phyloP scores from a whole-genome alignment of 257 asterid species.

The Solanum gracilifrons region DNA sequence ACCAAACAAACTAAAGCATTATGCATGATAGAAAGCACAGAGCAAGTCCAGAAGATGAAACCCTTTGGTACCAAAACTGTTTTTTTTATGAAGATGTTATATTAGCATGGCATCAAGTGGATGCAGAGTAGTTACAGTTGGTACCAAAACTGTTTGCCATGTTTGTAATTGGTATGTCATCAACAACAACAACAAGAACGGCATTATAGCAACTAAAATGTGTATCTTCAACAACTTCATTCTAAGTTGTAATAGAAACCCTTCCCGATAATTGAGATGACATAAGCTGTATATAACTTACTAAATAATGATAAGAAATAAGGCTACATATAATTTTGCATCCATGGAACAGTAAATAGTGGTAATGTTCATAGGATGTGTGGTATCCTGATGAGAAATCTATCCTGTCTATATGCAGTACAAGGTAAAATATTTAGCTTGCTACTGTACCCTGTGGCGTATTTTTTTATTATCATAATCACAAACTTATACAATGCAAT shows the following conservation, averaged over 20 bases:
- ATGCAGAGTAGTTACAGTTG: not conserved
- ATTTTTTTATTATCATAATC: not conserved
- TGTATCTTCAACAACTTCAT: too few relatives aligned
- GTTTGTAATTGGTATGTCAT: too few relatives aligned
- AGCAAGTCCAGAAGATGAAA: not conserved
- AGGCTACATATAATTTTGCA: not conserved
- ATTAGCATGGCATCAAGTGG: not conserved
- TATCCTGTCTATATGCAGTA: not conserved
- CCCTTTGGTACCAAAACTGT: not conserved
- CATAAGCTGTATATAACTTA: too few relatives aligned
- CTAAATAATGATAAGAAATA: too few relatives aligned
- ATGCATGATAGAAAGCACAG: not conserved
- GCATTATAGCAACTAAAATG: too few relatives aligned
- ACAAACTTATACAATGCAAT: not conserved
- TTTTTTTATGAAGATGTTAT: not conserved
- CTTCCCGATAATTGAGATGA: too few relatives aligned
- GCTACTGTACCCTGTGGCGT: not conserved
- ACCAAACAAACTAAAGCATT: not conserved
- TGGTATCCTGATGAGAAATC: not conserved
- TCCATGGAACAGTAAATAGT: not conserved
- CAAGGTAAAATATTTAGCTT: not conserved
- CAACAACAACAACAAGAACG: too few relatives aligned
- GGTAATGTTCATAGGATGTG: not conserved
- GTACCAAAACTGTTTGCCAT: not conserved
- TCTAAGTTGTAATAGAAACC: too few relatives aligned